phyloP scores from a whole-genome alignment of 2,329 filamentous ascomycete species.

The Dactylellina sp. region DNA sequence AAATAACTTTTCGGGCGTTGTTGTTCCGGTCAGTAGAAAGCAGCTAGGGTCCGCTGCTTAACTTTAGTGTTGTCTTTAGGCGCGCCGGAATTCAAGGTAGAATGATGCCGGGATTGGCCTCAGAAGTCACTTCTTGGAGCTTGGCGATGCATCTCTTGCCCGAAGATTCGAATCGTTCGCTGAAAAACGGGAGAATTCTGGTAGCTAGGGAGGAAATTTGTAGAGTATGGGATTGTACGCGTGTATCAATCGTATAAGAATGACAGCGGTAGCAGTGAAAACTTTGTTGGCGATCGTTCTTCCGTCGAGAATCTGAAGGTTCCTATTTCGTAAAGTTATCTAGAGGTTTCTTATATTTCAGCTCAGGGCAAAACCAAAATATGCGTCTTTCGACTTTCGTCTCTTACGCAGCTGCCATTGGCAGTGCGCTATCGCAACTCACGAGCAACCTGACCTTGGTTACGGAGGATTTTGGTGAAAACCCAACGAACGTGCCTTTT shows the following conservation, averaged over 20 bases:
- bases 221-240: too few relatives aligned
- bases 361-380: background rate
- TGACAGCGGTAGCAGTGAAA: too few relatives aligned
- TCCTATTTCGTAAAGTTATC: too few relatives aligned
- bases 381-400: slow-evolving; percentile 40
- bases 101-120: slow-evolving; percentile 44
- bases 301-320: too few relatives aligned
- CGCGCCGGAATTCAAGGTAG: slow-evolving; percentile 43
- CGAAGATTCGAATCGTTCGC: background rate
- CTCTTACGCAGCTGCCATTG: slow-evolving; percentile 18
- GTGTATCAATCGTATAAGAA: too few relatives aligned
- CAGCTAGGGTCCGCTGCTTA: slow-evolving; percentile 18
- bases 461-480: slow-evolving; percentile 43
- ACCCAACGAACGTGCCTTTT: slow-evolving; percentile 40
- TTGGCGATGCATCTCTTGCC: slow-evolving; percentile 21
- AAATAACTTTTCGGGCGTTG: slow-evolving; percentile 23
- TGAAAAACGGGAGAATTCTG: slow-evolving; percentile 3
- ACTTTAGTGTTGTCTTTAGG: slow-evolving; percentile 39
- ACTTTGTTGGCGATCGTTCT: too few relatives aligned
- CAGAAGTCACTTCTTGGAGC: slow-evolving; percentile 7
- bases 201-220: too few relatives aligned
- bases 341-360: too few relatives aligned
- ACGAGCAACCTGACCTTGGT: slow-evolving; percentile 35
- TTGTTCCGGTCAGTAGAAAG: slow-evolving; percentile 18
- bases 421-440: slow-evolving; percentile 33